These are phyloP conservation scores for Juglanconis sp. DNA, from an alignment of 2,329 filamentous ascomycete genomes.

Conservation along the genomic window DNA sequence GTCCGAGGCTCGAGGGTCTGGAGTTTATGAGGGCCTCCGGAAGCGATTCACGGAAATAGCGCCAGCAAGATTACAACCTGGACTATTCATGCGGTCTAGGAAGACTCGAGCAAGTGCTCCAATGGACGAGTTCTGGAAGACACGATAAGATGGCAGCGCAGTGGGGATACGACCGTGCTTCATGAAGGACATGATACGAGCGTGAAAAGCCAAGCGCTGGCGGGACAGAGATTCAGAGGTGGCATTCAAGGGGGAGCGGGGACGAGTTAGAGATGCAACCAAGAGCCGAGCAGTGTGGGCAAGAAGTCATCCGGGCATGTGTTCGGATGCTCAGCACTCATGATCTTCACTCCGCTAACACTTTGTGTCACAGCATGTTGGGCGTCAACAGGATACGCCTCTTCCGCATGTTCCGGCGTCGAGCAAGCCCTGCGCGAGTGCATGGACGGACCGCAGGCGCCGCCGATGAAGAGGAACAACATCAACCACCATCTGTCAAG, in stretches of 20 bases:
- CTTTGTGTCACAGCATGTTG: constrained; percentile 64
- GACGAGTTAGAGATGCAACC: not conserved
- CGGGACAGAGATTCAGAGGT: too few species aligned
- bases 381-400: constrained; percentile 73
- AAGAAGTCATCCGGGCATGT: not conserved
- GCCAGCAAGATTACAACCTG: too few species aligned
- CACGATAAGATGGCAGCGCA: too few species aligned
- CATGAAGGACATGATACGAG: too few species aligned
- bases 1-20: too few species aligned
- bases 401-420: constrained; percentile 54
- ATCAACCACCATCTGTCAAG: constrained; percentile 91
- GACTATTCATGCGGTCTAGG: too few species aligned
- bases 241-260: not conserved
- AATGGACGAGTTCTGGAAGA: too few species aligned
- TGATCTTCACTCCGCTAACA: constrained; percentile 3
- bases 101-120: too few species aligned
- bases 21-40: too few species aligned
- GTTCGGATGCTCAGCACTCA: not conserved
- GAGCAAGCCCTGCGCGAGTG: constrained; percentile 61
- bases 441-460: constrained; percentile 73
- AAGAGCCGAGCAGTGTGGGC: not conserved
- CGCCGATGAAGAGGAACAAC: constrained; percentile 57
- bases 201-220: too few species aligned
- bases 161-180: too few species aligned
- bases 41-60: too few species aligned